These are phyloP conservation scores for Plantago lanceolata DNA, from an alignment of 305 asterid species.

Conservation along the genomic window DNA sequence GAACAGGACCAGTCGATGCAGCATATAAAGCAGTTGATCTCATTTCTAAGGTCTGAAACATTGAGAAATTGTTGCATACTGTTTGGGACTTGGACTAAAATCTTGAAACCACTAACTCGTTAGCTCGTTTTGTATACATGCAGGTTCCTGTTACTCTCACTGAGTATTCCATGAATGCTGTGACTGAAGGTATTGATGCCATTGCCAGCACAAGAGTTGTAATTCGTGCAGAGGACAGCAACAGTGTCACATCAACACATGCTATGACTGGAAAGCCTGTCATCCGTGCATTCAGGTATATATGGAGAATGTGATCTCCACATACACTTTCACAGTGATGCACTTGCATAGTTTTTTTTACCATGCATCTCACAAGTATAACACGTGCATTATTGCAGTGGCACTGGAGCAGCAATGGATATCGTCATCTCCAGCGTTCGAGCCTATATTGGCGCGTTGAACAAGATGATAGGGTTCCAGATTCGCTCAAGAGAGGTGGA, in stretches of 20 bases:
- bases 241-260: conserved; percentile 46
- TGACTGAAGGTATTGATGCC: conserved; percentile 93
- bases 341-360: not conserved
- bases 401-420: conserved; percentile 91
- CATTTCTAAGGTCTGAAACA: conserved; percentile 58
- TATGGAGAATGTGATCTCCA: not conserved
- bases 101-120: not conserved
- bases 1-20: conserved; percentile 97
- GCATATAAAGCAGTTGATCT: conserved; percentile 92
- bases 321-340: not conserved
- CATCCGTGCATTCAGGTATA: conserved; percentile 48
- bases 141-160: conserved; percentile 79
- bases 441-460: conserved; percentile 84
- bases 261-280: conserved; percentile 56
- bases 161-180: conserved; percentile 75
- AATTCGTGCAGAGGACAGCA: conserved; percentile 58
- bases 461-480: conserved; percentile 67
- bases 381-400: conserved; percentile 36
- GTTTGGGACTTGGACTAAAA: not conserved
- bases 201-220: conserved; percentile 79
- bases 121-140: conserved; percentile 9
- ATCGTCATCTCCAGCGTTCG: conserved; percentile 84
- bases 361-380: not conserved
- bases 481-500: conserved; percentile 29
- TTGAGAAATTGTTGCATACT: conserved; percentile 2